Evolutionary conservation across 345 rosid genomes (phyloP).

Genomic region (Toxicodendron radicans): DNA sequence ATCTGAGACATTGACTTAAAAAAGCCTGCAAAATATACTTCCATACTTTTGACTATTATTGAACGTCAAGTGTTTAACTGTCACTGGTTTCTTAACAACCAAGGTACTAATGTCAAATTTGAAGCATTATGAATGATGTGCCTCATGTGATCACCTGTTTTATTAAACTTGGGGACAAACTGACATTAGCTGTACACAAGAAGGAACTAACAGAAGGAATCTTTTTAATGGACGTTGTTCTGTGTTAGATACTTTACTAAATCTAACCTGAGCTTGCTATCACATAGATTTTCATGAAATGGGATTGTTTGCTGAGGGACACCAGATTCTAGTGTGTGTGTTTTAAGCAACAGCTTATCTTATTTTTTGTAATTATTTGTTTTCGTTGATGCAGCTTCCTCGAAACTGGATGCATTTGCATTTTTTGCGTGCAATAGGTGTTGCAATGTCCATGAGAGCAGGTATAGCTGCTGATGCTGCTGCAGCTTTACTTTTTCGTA

Average conservation of each 20-base stretch:
- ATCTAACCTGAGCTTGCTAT: neutral
- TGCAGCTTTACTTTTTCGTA: conserved; percentile 92
- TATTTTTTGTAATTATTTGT: conserved; percentile 22
- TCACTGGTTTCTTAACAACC: neutral
- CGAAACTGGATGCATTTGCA: conserved; percentile 99
- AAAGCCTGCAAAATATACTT: too few relatives aligned
- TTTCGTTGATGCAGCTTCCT: conserved; percentile 69
- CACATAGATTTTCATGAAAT: neutral
- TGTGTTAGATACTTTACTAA: too few relatives aligned
- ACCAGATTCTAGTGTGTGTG: neutral
- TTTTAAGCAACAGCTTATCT: neutral
- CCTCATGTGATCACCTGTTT: neutral
- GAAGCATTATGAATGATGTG: neutral
- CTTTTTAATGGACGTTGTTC: neutral
- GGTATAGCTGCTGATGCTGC: conserved; percentile 99
- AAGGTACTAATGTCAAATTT: neutral
- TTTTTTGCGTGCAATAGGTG: conserved; percentile 96
- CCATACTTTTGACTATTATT: neutral
- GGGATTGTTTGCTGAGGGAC: neutral
- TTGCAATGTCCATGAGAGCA: conserved; percentile 98
- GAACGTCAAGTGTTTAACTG: neutral
- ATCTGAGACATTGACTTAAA: neutral
- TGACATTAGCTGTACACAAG: neutral
- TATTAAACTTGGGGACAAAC: neutral
- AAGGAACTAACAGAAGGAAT: neutral